Evolutionary conservation across 371 early-diverging fungal species (phyloP), one percentile per base, ranked within the genome.

Genomic region (Syncephalastrum racemosum): DNA sequence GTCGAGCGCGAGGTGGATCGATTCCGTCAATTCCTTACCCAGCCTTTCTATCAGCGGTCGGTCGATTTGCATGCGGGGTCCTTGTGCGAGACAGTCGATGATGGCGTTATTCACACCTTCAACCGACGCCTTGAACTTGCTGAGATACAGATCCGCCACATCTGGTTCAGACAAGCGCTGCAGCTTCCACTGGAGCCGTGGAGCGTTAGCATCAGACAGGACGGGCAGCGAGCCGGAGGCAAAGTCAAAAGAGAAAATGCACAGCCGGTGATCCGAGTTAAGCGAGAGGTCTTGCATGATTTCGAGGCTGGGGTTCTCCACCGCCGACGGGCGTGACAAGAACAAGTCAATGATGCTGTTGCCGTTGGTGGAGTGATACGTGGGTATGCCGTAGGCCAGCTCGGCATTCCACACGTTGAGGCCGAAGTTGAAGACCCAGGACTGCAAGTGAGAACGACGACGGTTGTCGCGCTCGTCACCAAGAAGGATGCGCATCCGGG

Each of bases 1-100:
- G 20, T 60, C 60, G 25, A 60, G 50, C n/a, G 60, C 49, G 18
- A 14, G 12, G 27, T 60, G 50, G 23, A 60, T 47, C 2, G 39
- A 23, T 22, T 23, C 27, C 27, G 3, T 27, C 27, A 27, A 27
- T 27, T 27, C 27, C 27, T 27, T 27, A 2, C 3, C 27, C 27
- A 27, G 27, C 3, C 27, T 27, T 7, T 27, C 27, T 4, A 27
- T 27, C 27, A 27, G 27, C 3, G 27, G 27, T 27, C 27, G 27
- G 27, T 27, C n/a, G n/a, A n/a, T n/a, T 14, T 49, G 12, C 16
- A 23, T 16, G 14, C 50, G 43, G 3, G 50, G n/a, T 18, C 27
- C 31, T n/a, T 19, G 10, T 2, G 15, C 14, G n/a, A n/a, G 27
- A 27, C 27, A 27, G 27, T 27, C 27, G 27, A 27, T 3, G 27